These are phyloP conservation scores for Tarenaya hassleriana DNA, from an alignment of 345 rosid species.

Conservation along the genomic window DNA sequence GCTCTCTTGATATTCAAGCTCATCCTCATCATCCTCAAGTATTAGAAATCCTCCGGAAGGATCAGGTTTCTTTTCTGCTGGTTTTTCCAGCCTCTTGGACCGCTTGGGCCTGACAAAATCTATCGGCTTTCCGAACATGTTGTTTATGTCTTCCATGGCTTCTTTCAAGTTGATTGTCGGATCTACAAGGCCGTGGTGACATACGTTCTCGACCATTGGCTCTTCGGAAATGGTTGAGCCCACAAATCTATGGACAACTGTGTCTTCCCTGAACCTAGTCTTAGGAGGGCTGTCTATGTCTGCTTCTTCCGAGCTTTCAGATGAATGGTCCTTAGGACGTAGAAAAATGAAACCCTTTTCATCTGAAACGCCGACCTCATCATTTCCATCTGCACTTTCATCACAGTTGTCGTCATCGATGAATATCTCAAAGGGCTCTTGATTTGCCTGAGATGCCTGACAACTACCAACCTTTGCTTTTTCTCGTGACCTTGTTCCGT, in stretches of 20 bases:
- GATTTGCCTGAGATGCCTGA: slow-evolving; percentile 28
- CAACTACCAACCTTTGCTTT: slow-evolving; percentile 25
- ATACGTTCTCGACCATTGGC: slow-evolving; percentile 78
- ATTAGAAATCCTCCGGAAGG: slow-evolving; percentile 51
- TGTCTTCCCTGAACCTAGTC: slow-evolving; percentile 67
- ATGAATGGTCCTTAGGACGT: slow-evolving; percentile 49
- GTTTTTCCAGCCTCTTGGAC: slow-evolving; percentile 49
- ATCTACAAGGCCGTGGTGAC: slow-evolving; percentile 97
- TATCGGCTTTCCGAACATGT: slow-evolving; percentile 93
- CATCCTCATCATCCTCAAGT: slow-evolving; percentile 73
- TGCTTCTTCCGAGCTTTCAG: slow-evolving; percentile 46
- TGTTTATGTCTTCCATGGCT: slow-evolving; percentile 91
- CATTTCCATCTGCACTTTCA: slow-evolving; percentile 29
- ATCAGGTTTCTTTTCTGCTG: slow-evolving; percentile 27
- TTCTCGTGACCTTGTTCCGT: slow-evolving; percentile 19
- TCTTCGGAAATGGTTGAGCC: slow-evolving; percentile 70
- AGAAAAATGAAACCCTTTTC: slow-evolving; percentile 50
- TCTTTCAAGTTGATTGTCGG: slow-evolving; percentile 95
- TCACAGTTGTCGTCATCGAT: slow-evolving; percentile 50
- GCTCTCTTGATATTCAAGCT: slow-evolving; percentile 33
- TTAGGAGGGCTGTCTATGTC: slow-evolving; percentile 35
- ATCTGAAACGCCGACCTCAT: slow-evolving; percentile 25
- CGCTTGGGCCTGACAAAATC: slow-evolving; percentile 73
- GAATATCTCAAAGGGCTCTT: slow-evolving; percentile 48
- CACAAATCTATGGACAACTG: slow-evolving; percentile 77